A percentile compares a stretch with the other conserved stretches of the same genome.
These are phyloP conservation scores for Didymella arachidicola DNA, from an alignment of 2,329 filamentous ascomycete species.

Conservation along the genomic window DNA sequence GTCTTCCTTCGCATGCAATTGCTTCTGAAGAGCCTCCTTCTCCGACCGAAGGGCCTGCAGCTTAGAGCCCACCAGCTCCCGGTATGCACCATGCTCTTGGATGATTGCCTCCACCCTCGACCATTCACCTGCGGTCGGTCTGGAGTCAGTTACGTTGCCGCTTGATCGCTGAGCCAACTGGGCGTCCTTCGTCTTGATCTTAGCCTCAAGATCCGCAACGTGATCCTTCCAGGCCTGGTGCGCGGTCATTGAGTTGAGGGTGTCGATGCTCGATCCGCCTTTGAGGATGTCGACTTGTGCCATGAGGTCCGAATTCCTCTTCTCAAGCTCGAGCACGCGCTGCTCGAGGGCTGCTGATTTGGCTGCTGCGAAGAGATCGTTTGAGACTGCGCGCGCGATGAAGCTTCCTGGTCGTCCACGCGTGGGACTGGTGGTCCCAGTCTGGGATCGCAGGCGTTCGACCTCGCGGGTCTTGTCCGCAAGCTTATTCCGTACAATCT, in stretches of 20 bases:
- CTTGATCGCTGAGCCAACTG: constrained; percentile 35
- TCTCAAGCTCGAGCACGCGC: constrained; percentile 53
- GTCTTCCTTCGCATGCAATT: constrained; percentile 52
- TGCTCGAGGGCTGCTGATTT: constrained; percentile 55
- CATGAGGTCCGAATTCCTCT: constrained; percentile 49
- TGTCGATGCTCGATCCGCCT: constrained; percentile 40
- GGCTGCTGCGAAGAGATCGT: constrained; percentile 53
- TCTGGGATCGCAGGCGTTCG: constrained; percentile 38
- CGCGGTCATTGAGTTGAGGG: constrained; percentile 45
- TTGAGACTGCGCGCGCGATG: constrained; percentile 47
- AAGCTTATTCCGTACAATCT: constrained; percentile 50
- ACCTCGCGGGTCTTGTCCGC: constrained; percentile 52
- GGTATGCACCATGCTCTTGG: constrained; percentile 51
- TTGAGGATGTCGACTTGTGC: constrained; percentile 41
- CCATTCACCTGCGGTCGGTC: constrained; percentile 35
- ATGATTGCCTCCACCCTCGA: constrained; percentile 50
- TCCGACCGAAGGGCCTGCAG: constrained; percentile 51
- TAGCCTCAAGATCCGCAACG: constrained; percentile 40
- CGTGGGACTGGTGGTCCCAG: constrained; percentile 34
- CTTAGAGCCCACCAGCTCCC: constrained; percentile 49
- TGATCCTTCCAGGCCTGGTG: constrained; percentile 49
- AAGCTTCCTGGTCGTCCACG: constrained; percentile 42
- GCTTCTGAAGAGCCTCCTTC: constrained; percentile 51
- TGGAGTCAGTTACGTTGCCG: constrained; percentile 14
- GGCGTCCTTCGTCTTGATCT: constrained; percentile 42